Base-by-base conservation (phyloP, 148 eudicot species). In the Rhododendron griersonianum region DNA sequence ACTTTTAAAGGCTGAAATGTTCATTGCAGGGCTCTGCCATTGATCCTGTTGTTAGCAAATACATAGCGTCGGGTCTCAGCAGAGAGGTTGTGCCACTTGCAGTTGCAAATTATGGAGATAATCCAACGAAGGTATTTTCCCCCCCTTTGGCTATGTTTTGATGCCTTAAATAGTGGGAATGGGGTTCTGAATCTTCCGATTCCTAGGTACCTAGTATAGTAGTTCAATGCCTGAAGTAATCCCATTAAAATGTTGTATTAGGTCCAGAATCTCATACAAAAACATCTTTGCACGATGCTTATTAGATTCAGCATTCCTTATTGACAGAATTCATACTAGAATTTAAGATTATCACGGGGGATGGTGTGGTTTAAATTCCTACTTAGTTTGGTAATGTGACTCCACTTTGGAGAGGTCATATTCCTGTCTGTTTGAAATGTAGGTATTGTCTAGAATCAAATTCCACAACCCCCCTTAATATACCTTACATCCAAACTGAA, bases 21-120 rank as follows among this genome's bases (percentile, higher is more conserved):
- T 53, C n/a, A 65, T 82, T 88, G 89, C 93, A 96, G 99, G 93
- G 92, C 84, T 88, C 93, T 57, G 81, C 88, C 35, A 88, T 86
- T 7, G 98, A 97, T 93, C 98, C 98, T n/a, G 87, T 95, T 55
- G 93, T 94, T 87, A 91, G 90, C 93, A 97, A 93, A 87, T 95
- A 95, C 88, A 84, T 94, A 80, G 92, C 95, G 83, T 89, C 92
- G n/a, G 99, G 99, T 82, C 95, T 95, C 69, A 97, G 90, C 88
- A 91, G 96, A 84, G 98, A 97, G 90, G 96, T 95, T 74, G 99
- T 94, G 89, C 91, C 95, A 71, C 83, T 93, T 59, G 99, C 99
- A 39, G 94, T 97, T 75, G 98, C 96, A 86, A 90, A 93, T 87
- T 95, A 89, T 80, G 99, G 99, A 81, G 99, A 97, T 87, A 93